Percentiles rank a stretch among this genome's conserved stretches.
These are phyloP conservation scores for Papiliotrema terrestris DNA, from an alignment of 1,284 basidiomycete species.

Conservation along the genomic window DNA sequence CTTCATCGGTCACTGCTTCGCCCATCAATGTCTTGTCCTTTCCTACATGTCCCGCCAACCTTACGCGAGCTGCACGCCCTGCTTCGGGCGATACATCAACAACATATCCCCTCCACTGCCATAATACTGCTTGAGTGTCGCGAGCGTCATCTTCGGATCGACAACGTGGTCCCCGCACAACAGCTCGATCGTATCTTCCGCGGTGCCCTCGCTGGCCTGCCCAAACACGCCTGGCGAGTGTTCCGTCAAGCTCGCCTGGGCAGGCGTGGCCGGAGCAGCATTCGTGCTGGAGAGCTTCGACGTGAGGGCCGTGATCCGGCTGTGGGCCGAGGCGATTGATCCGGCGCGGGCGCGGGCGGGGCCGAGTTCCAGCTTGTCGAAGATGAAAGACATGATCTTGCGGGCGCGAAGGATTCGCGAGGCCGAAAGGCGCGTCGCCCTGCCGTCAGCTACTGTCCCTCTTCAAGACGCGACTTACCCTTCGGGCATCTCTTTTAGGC, in stretches of 20 bases:
- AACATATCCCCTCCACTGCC: constrained; percentile 77
- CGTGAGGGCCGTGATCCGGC: constrained; percentile 6
- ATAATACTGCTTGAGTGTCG: constrained; percentile 80
- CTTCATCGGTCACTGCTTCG: too few species aligned
- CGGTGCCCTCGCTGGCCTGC: constrained; percentile 21
- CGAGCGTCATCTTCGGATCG: constrained; percentile 80
- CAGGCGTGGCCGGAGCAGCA: background rate
- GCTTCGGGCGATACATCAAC: constrained; percentile 71
- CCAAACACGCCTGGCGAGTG: background rate
- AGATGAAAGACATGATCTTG: constrained; percentile 78
- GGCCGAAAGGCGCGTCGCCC: constrained; percentile 82
- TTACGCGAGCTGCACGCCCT: constrained; percentile 12
- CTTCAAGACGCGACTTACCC: constrained; percentile 22
- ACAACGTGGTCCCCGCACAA: constrained; percentile 77
- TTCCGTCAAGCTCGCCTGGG: background rate
- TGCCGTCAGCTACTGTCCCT: constrained; percentile 29
- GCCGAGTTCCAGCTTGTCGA: constrained; percentile 73
- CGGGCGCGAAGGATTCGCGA: constrained; percentile 77
- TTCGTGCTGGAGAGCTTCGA: constrained; percentile 3
- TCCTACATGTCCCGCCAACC: background rate
- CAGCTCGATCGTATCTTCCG: constrained; percentile 81
- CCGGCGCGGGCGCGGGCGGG: constrained; percentile 16
- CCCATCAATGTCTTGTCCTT: too few species aligned
- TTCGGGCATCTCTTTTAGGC: constrained; percentile 30
- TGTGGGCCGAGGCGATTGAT: constrained; percentile 19